Evolutionary conservation across 2,329 filamentous ascomycete genomes (phyloP).

Genomic region (Aspergillus fructus): DNA sequence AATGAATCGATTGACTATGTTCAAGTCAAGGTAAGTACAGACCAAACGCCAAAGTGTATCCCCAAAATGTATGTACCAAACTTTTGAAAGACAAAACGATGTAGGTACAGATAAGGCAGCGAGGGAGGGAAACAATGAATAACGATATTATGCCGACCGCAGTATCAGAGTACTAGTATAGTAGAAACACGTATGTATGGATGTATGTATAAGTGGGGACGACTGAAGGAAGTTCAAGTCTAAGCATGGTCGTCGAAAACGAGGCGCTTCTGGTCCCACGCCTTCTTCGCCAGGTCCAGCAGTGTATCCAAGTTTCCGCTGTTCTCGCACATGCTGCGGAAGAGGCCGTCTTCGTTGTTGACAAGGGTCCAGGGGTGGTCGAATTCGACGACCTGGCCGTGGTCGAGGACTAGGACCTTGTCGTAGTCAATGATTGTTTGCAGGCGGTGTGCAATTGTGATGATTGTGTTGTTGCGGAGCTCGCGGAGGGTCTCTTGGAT

Average conservation of each 20-base stretch:
- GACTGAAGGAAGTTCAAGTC: neutral
- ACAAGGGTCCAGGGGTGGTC: conserved; percentile 86
- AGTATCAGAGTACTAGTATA: neutral
- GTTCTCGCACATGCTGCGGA: conserved; percentile 68
- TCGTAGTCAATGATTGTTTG: conserved; percentile 99
- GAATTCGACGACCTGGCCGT: conserved; percentile 82
- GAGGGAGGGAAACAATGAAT: neutral
- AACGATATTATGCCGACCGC: conserved; percentile 1
- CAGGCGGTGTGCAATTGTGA: conserved; percentile 92
- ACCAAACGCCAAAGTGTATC: conserved; percentile 1
- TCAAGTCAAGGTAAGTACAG: neutral
- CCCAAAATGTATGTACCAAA: conserved; percentile 8
- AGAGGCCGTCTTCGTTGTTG: conserved; percentile 65
- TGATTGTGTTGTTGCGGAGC: conserved; percentile 80
- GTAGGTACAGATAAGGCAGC: neutral
- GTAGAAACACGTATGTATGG: conserved; percentile 7
- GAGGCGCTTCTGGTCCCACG: conserved; percentile 48
- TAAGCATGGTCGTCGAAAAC: conserved; percentile 40
- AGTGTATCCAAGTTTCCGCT: conserved; percentile 63
- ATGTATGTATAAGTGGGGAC: conserved; percentile 1
- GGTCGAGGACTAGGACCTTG: conserved; percentile 91
- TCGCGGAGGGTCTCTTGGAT: conserved; percentile 97
- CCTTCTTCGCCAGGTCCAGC: conserved; percentile 53
- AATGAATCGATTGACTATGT: neutral
- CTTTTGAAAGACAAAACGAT: conserved; percentile 1